Base-by-base conservation (phyloP, 805 yeast species). In the Kuraishia capsulata region DNA sequence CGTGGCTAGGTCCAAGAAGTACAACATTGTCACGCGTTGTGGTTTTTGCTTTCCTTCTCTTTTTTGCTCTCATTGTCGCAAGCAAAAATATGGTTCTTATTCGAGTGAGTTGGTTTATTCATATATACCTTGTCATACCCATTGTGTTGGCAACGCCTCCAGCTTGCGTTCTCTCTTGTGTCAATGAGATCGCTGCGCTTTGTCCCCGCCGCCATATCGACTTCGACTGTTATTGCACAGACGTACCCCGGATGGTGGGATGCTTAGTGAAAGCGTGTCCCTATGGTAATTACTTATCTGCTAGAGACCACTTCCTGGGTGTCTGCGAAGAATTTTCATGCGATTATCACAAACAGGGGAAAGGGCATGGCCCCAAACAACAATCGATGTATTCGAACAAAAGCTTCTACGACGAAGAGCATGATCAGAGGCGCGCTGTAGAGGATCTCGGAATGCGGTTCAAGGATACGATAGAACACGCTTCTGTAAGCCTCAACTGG, bases 251-350 rank as follows among this genome's bases (percentile, higher is more conserved):
- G n/a, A 35, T 67, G 11, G 60, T 50, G 25, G 37, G 61, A 16
- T 70, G 76, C 44, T 44, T 69, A 20, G 59, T 59, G 9, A 66
- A 61, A 30, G 50, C 50, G 13, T 67, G 75, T 44, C 67, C 70
- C 1, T 62, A 57, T 33, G 70, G 70, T 1, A 56, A 54, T 24
- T 69, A 59, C 41, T 53, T 63, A 23, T 54, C 66, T 14, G 62
- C 73, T 10, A 53, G 75, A 50, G 76, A 71, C 44, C 76, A 71
- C 48, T 71, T 47, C 42, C 45, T 61, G 36, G 76, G 75, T 2
- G 65, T 72, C 4, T 71, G 75, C 39, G 5, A 11, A 17, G 31
- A 28, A 17, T 28, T 28, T 13, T 23, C 26, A 8, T 11, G 26
- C 26, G 10, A 23, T 8, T 23, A 8, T 11, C 26, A n/a, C n/a